phyloP scores from a whole-genome alignment of 495 filamentous ascomycete genomes.

The Wilcoxina mikolae region DNA sequence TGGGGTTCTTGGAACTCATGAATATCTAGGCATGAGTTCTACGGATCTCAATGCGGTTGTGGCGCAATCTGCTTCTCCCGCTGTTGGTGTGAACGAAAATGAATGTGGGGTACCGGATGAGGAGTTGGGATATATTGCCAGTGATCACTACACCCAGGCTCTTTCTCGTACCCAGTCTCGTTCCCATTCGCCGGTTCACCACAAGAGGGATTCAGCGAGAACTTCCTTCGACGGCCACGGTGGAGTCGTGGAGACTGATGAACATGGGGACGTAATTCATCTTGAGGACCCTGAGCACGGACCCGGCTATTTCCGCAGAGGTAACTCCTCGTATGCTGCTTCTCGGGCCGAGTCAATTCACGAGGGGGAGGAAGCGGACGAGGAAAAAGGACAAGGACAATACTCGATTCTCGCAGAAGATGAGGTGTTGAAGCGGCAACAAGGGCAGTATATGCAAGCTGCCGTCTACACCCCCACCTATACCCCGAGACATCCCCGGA shows the following conservation, averaged over 20 bases:
- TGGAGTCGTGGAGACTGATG: background rate
- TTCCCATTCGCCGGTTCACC: background rate
- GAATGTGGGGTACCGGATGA: constrained; percentile 26
- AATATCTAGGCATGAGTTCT: constrained; percentile 72
- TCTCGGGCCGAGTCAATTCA: constrained; percentile 33
- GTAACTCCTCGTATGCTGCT: constrained; percentile 41
- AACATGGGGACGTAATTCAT: constrained; percentile 11
- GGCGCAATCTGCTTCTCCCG: constrained; percentile 48
- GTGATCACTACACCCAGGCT: constrained; percentile 28
- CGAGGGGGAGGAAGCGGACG: constrained; percentile 39
- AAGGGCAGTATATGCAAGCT: constrained; percentile 44
- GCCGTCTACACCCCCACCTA: constrained; percentile 36
- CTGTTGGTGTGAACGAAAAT: constrained; percentile 47
- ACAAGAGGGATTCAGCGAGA: background rate
- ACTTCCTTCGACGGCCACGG: background rate
- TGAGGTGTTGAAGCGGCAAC: constrained; percentile 66
- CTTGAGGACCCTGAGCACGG: constrained; percentile 7
- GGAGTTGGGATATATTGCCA: constrained; percentile 33
- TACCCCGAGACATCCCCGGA: constrained; percentile 39
- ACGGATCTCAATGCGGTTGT: constrained; percentile 88
- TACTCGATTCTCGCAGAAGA: constrained; percentile 79
- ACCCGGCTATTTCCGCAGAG: constrained; percentile 18
- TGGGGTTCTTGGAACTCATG: constrained; percentile 68
- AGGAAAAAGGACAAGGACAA: constrained; percentile 38
- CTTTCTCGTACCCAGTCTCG: constrained; percentile 12